Evolutionary conservation across 306 rosid genomes (phyloP).

Genomic region (Hylodesmum podocarpum): DNA sequence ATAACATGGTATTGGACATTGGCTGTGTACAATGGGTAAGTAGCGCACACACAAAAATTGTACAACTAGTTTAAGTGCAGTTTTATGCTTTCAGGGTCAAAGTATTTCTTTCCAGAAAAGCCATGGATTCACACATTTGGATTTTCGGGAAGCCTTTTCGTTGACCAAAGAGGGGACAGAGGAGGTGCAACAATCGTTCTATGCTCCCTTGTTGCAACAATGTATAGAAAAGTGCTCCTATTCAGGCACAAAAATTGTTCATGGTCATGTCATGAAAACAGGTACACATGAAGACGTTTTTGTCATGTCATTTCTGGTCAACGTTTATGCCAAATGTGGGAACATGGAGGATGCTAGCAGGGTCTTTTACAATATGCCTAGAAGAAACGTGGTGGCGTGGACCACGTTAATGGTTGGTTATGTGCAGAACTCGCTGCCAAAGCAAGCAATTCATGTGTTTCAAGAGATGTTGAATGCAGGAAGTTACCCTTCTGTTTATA

Average conservation of each 20-base stretch:
- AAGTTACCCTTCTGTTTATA: slow-evolving; percentile 64
- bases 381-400: slow-evolving; percentile 65
- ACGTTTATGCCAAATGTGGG: slow-evolving; percentile 72
- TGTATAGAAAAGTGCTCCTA: slow-evolving; percentile 52
- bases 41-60: neutral
- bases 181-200: slow-evolving; percentile 46
- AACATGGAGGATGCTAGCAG: slow-evolving; percentile 59
- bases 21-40: neutral
- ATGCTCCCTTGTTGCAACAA: slow-evolving; percentile 59
- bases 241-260: slow-evolving; percentile 49
- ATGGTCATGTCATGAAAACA: slow-evolving; percentile 67
- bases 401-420: slow-evolving; percentile 71
- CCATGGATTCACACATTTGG: slow-evolving; percentile 43
- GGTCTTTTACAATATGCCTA: slow-evolving; percentile 55
- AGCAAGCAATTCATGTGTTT: slow-evolving; percentile 52
- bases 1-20: too few species aligned
- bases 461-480: slow-evolving; percentile 68
- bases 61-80: neutral
- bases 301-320: slow-evolving; percentile 53
- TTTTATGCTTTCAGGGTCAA: slow-evolving; percentile 48
- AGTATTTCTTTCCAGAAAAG: slow-evolving; percentile 56
- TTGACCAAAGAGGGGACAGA: slow-evolving; percentile 38
- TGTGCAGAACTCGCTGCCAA: slow-evolving; percentile 58
- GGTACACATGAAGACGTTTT: slow-evolving; percentile 61
- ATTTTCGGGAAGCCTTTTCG: slow-evolving; percentile 60